Conservation (phyloP, 1,284 basidiomycete species). For the Thecaphora thlaspeos region DNA sequence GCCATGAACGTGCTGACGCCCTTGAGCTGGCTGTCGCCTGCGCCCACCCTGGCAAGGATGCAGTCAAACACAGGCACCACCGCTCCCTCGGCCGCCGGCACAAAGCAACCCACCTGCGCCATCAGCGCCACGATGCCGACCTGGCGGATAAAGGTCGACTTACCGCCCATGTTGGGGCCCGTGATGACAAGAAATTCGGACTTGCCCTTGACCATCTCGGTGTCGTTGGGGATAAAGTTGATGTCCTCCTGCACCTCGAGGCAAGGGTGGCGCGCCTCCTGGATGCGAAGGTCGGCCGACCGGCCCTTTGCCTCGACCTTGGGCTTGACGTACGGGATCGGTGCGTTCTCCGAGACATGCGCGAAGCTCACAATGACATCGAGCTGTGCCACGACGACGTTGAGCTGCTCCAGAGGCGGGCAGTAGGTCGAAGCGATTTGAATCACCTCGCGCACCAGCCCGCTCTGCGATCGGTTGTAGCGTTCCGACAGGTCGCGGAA, state of each 20-base stretch:
- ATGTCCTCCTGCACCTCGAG: conserved; percentile 95
- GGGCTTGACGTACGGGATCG: conserved; percentile 83
- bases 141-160: conserved; percentile 60
- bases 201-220: conserved; percentile 75
- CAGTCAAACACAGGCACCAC: conserved; percentile 91
- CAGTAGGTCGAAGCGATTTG: conserved; percentile 79
- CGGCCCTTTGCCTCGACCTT: conserved; percentile 53
- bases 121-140: conserved; percentile 90
- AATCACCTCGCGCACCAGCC: conserved; percentile 89
- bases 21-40: conserved; percentile 94
- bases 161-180: conserved; percentile 57
- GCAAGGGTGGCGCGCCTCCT: conserved; percentile 76
- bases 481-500: conserved; percentile 70
- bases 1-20: conserved; percentile 99
- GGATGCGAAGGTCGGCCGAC: conserved; percentile 28
- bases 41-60: conserved; percentile 91
- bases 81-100: conserved; percentile 70
- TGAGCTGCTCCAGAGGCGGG: conserved; percentile 83
- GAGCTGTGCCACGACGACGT: conserved; percentile 80
- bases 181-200: conserved; percentile 87
- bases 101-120: conserved; percentile 93
- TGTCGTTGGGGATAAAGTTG: conserved; percentile 91
- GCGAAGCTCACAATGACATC: conserved; percentile 89
- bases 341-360: conserved; percentile 82
- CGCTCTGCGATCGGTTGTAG: conserved; percentile 75